A percentile compares a stretch with the other conserved stretches of the same genome.
phyloP scores from a whole-genome alignment of 2,329 filamentous ascomycete genomes.

The Penicillium sclerotiorum region DNA sequence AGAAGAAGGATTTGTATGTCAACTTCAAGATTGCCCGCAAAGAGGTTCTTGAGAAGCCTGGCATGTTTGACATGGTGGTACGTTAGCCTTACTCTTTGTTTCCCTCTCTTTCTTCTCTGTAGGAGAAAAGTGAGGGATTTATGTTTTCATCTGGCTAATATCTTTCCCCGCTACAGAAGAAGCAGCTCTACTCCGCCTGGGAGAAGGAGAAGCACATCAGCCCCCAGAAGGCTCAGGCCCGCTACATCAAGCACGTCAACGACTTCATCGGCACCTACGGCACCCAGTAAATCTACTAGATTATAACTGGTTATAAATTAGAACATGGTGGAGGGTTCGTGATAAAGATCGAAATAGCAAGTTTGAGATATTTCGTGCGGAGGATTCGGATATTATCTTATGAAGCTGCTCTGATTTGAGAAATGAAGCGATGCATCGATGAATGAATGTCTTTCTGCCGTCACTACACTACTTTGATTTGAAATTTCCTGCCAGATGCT shows the following conservation, averaged over 20 bases:
- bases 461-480: too few species aligned
- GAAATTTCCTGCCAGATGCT: too few species aligned
- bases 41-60: slow-evolving; percentile 34
- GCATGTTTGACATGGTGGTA: slow-evolving; percentile 47
- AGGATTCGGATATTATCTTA: slow-evolving; percentile 2
- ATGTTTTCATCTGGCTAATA: slow-evolving; percentile 18
- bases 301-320: background rate
- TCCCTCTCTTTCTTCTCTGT: background rate
- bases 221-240: slow-evolving; percentile 69
- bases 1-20: slow-evolving; percentile 39
- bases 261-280: slow-evolving; percentile 70
- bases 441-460: slow-evolving; percentile 5
- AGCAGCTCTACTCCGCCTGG: slow-evolving; percentile 81
- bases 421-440: slow-evolving; percentile 20
- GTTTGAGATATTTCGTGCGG: background rate
- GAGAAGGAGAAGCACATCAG: slow-evolving; percentile 67
- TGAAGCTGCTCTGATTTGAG: slow-evolving; percentile 2
- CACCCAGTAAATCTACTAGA: slow-evolving; percentile 26
- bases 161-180: slow-evolving; percentile 58
- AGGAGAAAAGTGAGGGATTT: background rate
- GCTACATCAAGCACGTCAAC: slow-evolving; percentile 75
- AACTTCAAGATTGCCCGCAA: slow-evolving; percentile 43
- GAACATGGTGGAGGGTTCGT: background rate
- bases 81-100: slow-evolving; percentile 10
- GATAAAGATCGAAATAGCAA: background rate